These are phyloP conservation scores for Clitocybe nebularis DNA, from an alignment of 1,284 basidiomycete genomes.

Conservation along the genomic window DNA sequence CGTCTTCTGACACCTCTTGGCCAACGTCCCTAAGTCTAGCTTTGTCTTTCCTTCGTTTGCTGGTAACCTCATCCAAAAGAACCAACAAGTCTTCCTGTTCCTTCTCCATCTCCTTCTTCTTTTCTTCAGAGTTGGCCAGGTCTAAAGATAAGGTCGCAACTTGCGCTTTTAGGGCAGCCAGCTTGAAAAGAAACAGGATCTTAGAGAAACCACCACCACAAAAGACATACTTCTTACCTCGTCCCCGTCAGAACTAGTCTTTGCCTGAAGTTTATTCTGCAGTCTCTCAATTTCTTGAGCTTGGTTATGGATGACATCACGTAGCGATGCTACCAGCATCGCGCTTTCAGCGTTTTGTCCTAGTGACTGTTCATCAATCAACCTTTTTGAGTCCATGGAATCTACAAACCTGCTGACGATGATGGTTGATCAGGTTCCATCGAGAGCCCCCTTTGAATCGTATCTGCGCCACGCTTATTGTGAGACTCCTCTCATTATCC, in stretches of 20 bases:
- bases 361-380: slow-evolving; percentile 19
- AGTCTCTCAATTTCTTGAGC: slow-evolving; percentile 71
- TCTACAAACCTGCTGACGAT: slow-evolving; percentile 48
- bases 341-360: slow-evolving; percentile 74
- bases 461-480: slow-evolving; percentile 39
- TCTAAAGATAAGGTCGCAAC: slow-evolving; percentile 44
- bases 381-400: slow-evolving; percentile 4
- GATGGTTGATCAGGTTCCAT: slow-evolving; percentile 61
- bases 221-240: slow-evolving; percentile 18
- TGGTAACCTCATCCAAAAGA: slow-evolving; percentile 86
- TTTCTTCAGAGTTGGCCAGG: slow-evolving; percentile 55
- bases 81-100: slow-evolving; percentile 95
- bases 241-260: slow-evolving; percentile 15
- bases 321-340: slow-evolving; percentile 76
- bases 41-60: slow-evolving; percentile 85
- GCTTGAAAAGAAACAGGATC: slow-evolving; percentile 19
- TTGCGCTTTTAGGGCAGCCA: slow-evolving; percentile 37
- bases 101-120: slow-evolving; percentile 80
- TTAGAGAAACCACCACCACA: not conserved
- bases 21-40: slow-evolving; percentile 66
- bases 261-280: slow-evolving; percentile 47
- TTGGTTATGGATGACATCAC: slow-evolving; percentile 78
- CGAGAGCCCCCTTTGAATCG: slow-evolving; percentile 64
- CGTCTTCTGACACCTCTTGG: slow-evolving; percentile 88
- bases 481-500: not conserved